Evolutionary conservation across 169 alveolate genomes (phyloP).

Genomic region (Plasmodium yoelii): DNA sequence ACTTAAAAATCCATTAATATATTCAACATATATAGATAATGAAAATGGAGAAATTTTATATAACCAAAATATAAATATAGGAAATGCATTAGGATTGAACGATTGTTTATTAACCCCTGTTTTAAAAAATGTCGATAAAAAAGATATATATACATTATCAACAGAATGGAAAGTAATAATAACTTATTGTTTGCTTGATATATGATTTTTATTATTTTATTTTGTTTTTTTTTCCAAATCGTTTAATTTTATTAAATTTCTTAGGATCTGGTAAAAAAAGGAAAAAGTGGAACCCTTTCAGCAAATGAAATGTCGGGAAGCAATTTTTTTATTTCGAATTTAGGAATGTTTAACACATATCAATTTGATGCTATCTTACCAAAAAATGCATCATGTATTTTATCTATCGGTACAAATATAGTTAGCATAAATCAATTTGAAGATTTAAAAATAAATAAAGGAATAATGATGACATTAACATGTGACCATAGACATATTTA

Average conservation of each 20-base stretch:
- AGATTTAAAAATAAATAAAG: slow-evolving; percentile 76
- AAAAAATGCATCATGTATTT: slow-evolving; percentile 88
- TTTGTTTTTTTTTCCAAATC: background rate
- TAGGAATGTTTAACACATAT: slow-evolving; percentile 92
- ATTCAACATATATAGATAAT: slow-evolving; percentile 75
- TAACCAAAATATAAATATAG: slow-evolving; percentile 74
- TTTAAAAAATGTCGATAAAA: slow-evolving; percentile 56
- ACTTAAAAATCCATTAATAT: slow-evolving; percentile 78
- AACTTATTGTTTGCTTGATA: background rate
- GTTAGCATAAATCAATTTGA: slow-evolving; percentile 78
- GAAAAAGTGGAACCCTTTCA: slow-evolving; percentile 84
- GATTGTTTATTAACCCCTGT: slow-evolving; percentile 82
- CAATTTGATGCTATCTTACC: slow-evolving; percentile 90
- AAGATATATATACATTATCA: slow-evolving; percentile 75
- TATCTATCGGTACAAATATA: slow-evolving; percentile 89
- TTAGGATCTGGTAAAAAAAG: slow-evolving; percentile 89
- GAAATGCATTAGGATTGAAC: slow-evolving; percentile 79
- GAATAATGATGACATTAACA: slow-evolving; percentile 89
- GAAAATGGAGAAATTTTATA: slow-evolving; percentile 44
- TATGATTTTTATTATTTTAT: background rate
- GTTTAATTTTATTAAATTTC: slow-evolving; percentile 15
- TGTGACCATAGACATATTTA: slow-evolving; percentile 93
- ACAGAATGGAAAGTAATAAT: slow-evolving; percentile 76
- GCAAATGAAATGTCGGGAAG: slow-evolving; percentile 89
- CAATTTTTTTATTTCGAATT: slow-evolving; percentile 90